These are phyloP conservation scores for Boletus fagicola DNA, from an alignment of 768 basidiomycete genomes.

Conservation along the genomic window DNA sequence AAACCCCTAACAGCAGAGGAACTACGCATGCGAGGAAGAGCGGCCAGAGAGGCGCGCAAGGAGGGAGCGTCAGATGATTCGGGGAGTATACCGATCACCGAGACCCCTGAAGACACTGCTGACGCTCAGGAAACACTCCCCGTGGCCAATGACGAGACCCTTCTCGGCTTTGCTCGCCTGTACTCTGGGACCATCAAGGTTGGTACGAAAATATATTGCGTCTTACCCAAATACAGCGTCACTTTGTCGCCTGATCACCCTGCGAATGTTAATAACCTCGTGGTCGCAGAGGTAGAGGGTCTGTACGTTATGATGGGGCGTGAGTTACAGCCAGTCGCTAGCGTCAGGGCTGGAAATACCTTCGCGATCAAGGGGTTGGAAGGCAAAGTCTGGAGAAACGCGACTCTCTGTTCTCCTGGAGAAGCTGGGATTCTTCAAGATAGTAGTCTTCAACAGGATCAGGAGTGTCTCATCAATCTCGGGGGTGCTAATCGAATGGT, in stretches of 20 bases:
- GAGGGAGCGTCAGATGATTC: constrained; percentile 32
- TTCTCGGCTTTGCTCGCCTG: constrained; percentile 91
- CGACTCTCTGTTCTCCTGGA: constrained; percentile 77
- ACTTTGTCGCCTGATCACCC: constrained; percentile 62
- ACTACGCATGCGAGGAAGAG: constrained; percentile 65
- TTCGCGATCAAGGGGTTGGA: constrained; percentile 91
- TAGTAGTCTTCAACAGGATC: constrained; percentile 33
- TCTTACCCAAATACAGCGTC: constrained; percentile 85
- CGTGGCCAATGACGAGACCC: constrained; percentile 47
- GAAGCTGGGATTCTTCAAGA: constrained; percentile 41
- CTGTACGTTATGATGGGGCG: constrained; percentile 98
- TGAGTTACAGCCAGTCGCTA: constrained; percentile 80
- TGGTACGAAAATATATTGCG: constrained; percentile 63
- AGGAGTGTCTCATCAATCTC: constrained; percentile 71
- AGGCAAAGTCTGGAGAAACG: constrained; percentile 86
- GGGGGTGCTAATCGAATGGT: constrained; percentile 70
- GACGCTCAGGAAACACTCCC: not conserved
- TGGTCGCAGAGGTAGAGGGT: constrained; percentile 61
- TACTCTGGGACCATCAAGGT: constrained; percentile 83
- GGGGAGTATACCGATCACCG: constrained; percentile 8
- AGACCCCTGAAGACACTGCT: not conserved
- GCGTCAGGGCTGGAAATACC: constrained; percentile 88
- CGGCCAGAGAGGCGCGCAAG: constrained; percentile 44
- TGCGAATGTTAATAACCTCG: constrained; percentile 62
- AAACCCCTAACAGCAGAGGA: constrained; percentile 78